Conservation (phyloP, 2,329 filamentous ascomycete species). For the Fusarium papillatum region DNA sequence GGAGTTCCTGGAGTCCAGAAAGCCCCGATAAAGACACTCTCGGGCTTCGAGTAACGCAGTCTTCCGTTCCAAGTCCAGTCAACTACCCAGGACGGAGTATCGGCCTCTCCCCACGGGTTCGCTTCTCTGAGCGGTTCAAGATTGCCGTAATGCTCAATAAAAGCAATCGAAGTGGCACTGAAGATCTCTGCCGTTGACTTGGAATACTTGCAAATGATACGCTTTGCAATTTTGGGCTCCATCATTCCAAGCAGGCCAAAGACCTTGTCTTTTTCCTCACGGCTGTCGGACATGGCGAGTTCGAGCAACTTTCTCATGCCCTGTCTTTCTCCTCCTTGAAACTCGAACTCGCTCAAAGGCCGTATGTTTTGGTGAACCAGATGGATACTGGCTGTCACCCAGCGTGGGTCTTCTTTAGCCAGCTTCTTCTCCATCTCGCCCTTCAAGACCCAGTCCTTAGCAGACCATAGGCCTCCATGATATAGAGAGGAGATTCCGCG, state of each 20-base stretch:
- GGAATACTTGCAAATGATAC: slow-evolving; percentile 17
- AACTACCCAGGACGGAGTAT: slow-evolving; percentile 18
- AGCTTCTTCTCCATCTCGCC: slow-evolving; percentile 7
- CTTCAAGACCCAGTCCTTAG: slow-evolving; percentile 16
- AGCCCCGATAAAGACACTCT: slow-evolving; percentile 14
- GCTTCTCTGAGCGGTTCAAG: slow-evolving; percentile 25
- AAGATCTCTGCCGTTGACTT: slow-evolving; percentile 17
- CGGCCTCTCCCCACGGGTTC: slow-evolving; percentile 19
- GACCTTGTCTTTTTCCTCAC: slow-evolving; percentile 24
- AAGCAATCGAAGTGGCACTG: slow-evolving; percentile 10
- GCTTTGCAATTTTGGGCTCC: slow-evolving; percentile 17
- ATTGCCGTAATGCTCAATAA: slow-evolving; percentile 20
- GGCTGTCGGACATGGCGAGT: slow-evolving; percentile 19
- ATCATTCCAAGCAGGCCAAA: slow-evolving; percentile 27
- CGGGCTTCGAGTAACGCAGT: slow-evolving; percentile 18
- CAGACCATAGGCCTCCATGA: slow-evolving; percentile 21
- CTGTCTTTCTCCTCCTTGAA: slow-evolving; percentile 9
- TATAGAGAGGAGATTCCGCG: slow-evolving; percentile 18
- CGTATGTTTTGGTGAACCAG: slow-evolving; percentile 20
- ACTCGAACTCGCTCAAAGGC: slow-evolving; percentile 17
- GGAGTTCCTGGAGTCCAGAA: slow-evolving; percentile 20
- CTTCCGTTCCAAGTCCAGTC: slow-evolving; percentile 27
- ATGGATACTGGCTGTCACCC: slow-evolving; percentile 20
- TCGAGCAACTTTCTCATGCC: slow-evolving; percentile 17
- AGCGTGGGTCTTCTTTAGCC: not conserved